A percentile compares a stretch with the other conserved stretches of the same genome.
phyloP scores from a whole-genome alignment of 805 yeast genomes.

The Clavispora carvajalis region DNA sequence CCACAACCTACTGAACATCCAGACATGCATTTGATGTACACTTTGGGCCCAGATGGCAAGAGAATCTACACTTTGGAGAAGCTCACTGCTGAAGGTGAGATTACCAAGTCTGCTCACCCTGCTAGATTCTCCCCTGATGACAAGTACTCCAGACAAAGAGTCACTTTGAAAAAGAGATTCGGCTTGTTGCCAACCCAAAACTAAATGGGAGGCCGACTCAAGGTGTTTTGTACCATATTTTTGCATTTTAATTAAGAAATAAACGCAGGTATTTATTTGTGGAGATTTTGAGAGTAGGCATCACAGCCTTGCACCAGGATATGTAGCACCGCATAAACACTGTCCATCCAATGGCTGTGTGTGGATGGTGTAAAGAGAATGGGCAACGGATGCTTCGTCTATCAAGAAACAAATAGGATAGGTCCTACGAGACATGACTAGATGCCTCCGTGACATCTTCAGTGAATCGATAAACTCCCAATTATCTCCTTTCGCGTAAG shows the following conservation, averaged over 20 bases:
- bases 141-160: slow-evolving; percentile 98
- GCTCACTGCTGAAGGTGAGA: slow-evolving; percentile 76
- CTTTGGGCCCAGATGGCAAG: slow-evolving; percentile 90
- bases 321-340: neutral
- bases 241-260: slow-evolving; percentile 2
- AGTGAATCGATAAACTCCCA: too few species aligned
- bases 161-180: slow-evolving; percentile 92
- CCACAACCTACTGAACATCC: neutral
- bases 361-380: too few species aligned
- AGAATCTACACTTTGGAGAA: slow-evolving; percentile 90
- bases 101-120: slow-evolving; percentile 98
- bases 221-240: slow-evolving; percentile 5
- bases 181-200: slow-evolving; percentile 83
- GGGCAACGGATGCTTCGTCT: too few species aligned
- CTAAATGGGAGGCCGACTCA: neutral
- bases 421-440: too few species aligned
- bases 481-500: too few species aligned
- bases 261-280: neutral
- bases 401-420: too few species aligned
- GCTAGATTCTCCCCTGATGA: slow-evolving; percentile 99
- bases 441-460: too few species aligned
- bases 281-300: neutral
- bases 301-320: neutral
- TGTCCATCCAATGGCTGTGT: too few species aligned
- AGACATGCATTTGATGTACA: slow-evolving; percentile 98